Conservation (phyloP, 768 basidiomycete genomes). For the Coprinopsis cinerea region DNA sequence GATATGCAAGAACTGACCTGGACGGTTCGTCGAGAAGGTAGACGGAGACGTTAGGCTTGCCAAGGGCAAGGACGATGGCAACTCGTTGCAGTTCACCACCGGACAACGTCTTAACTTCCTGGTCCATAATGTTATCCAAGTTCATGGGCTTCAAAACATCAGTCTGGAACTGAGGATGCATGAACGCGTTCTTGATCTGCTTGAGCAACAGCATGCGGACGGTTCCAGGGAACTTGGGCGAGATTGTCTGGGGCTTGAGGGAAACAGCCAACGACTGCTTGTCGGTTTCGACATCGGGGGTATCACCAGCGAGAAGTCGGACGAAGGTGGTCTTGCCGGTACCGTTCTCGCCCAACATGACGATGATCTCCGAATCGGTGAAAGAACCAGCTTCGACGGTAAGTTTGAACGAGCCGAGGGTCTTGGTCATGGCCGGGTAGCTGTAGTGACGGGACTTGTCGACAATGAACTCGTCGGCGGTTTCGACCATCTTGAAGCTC, state of each 20-base stretch:
- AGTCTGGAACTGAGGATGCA: slow-evolving; percentile 99
- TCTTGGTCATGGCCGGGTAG: slow-evolving; percentile 97
- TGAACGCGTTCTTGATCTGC: slow-evolving; percentile 91
- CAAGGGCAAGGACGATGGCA: slow-evolving; percentile 90
- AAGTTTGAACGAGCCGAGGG: slow-evolving; percentile 91
- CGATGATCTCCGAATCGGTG: slow-evolving; percentile 99
- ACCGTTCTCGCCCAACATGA: slow-evolving; percentile 98
- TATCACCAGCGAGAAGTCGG: slow-evolving; percentile 88
- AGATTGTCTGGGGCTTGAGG: slow-evolving; percentile 97
- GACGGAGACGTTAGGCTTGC: slow-evolving; percentile 58
- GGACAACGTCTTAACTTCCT: slow-evolving; percentile 96
- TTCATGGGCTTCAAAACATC: slow-evolving; percentile 98
- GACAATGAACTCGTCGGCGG: slow-evolving; percentile 80
- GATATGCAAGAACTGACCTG: slow-evolving; percentile 37
- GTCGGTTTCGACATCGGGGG: slow-evolving; percentile 78
- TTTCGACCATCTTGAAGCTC: slow-evolving; percentile 97
- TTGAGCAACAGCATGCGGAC: slow-evolving; percentile 93
- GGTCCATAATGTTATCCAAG: slow-evolving; percentile 91
- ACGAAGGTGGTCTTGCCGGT: slow-evolving; percentile 99
- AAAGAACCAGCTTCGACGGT: slow-evolving; percentile 86
- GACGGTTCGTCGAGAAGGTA: slow-evolving; percentile 96
- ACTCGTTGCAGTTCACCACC: slow-evolving; percentile 98
- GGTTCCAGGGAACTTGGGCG: slow-evolving; percentile 95
- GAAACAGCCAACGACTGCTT: slow-evolving; percentile 84
- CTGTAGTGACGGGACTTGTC: slow-evolving; percentile 87